These are phyloP conservation scores for Alternaria triticina DNA, from an alignment of 2,329 filamentous ascomycete species.

Conservation along the genomic window DNA sequence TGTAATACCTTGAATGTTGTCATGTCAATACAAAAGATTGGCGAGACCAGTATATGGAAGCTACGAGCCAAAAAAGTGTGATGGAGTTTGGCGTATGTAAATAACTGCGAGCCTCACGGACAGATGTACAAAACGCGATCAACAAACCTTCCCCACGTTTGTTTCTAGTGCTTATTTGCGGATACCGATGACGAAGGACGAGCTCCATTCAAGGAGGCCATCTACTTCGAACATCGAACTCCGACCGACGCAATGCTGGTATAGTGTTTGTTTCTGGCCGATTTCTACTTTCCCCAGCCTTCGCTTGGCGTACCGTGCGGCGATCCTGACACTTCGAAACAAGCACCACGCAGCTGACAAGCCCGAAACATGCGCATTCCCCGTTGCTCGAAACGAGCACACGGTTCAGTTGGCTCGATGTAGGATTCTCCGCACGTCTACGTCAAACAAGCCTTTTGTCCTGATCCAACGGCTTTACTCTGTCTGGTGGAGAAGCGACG, in stretches of 20 bases:
- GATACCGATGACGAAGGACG: not conserved
- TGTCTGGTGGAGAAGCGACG: not conserved
- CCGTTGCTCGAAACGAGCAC: not conserved
- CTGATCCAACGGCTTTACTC: not conserved
- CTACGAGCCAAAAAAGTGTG: not conserved
- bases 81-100: conserved; percentile 1
- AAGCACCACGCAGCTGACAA: not conserved
- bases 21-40: not conserved
- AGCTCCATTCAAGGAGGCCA: not conserved
- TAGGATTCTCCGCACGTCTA: not conserved
- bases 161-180: not conserved
- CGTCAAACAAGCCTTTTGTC: not conserved
- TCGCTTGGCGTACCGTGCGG: not conserved
- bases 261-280: not conserved
- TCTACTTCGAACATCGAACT: not conserved
- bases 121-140: not conserved
- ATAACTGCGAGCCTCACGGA: not conserved
- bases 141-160: not conserved
- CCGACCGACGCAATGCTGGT: not conserved
- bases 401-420: not conserved
- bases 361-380: not conserved
- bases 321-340: not conserved
- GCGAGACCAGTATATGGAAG: not conserved
- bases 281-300: not conserved
- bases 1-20: not conserved